These are phyloP conservation scores for Miscanthus sacchariflorus DNA, from an alignment of 202 grass and related monocot genomes.

Conservation along the genomic window DNA sequence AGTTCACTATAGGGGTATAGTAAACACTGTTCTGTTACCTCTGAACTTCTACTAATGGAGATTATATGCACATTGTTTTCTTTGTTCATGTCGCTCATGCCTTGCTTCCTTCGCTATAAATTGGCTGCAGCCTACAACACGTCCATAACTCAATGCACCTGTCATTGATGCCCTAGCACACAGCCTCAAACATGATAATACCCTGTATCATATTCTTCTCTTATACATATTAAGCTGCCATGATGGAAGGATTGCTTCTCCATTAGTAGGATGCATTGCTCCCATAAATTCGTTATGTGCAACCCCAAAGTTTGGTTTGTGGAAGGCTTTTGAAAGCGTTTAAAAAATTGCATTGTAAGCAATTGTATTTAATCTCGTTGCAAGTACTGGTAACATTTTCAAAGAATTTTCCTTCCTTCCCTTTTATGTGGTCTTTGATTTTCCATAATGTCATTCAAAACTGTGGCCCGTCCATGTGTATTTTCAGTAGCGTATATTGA, in stretches of 20 bases:
- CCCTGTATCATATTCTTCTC: neutral
- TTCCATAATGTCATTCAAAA: slow-evolving; percentile 15
- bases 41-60: neutral
- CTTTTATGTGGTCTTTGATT: neutral
- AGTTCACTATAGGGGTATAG: slow-evolving; percentile 2
- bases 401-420: neutral
- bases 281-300: neutral
- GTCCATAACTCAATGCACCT: neutral
- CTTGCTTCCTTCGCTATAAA: neutral
- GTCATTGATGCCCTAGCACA: slow-evolving; percentile 6
- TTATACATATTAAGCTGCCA: slow-evolving; percentile 8
- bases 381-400: neutral
- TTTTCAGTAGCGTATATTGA: slow-evolving; percentile 18
- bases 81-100: neutral
- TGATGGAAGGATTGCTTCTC: neutral
- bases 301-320: neutral
- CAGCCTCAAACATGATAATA: neutral
- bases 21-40: neutral
- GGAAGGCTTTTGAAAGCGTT: neutral
- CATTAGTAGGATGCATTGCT: neutral
- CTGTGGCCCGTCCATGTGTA: slow-evolving; percentile 30
- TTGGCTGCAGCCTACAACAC: neutral
- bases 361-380: neutral
- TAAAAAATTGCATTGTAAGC: neutral
- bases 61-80: too few relatives aligned